These are phyloP conservation scores for Cystobasidium sp. DNA, from an alignment of 1,284 basidiomycete species.

Conservation along the genomic window DNA sequence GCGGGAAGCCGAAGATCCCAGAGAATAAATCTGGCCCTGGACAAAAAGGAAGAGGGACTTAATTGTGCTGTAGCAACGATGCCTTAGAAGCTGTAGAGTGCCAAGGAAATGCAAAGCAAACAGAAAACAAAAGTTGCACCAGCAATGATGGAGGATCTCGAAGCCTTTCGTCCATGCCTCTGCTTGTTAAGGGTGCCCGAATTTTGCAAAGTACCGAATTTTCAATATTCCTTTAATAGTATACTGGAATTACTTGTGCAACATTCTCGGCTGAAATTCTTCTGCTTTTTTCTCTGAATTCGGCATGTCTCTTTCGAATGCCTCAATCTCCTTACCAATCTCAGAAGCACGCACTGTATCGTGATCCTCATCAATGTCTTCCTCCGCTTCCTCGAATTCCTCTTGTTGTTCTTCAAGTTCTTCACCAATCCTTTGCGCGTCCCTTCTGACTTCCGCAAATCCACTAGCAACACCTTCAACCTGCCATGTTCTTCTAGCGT, in stretches of 20 bases:
- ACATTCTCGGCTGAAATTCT: slow-evolving; percentile 20
- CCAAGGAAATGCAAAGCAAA: too few relatives aligned
- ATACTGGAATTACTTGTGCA: too few relatives aligned
- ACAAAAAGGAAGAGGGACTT: too few relatives aligned
- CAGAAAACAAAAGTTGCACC: too few relatives aligned
- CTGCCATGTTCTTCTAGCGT: slow-evolving; percentile 49
- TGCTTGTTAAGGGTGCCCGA: too few relatives aligned
- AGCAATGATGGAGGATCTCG: too few relatives aligned
- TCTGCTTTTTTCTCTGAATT: background rate
- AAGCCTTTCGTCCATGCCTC: too few relatives aligned
- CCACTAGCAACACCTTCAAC: slow-evolving; percentile 47
- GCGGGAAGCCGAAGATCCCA: too few relatives aligned
- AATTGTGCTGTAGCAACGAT: background rate
- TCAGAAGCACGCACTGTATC: background rate
- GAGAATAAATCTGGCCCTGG: too few relatives aligned
- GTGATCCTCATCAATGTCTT: background rate
- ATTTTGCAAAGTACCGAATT: too few relatives aligned
- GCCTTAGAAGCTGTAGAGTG: background rate
- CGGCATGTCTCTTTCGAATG: background rate
- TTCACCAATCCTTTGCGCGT: background rate
- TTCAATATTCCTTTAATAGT: too few relatives aligned
- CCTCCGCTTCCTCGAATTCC: background rate
- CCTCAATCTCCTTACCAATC: background rate
- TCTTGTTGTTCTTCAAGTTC: background rate
- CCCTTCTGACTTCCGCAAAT: slow-evolving; percentile 11